A percentile compares a stretch with the other conserved stretches of the same genome.
Evolutionary conservation across 495 filamentous ascomycete genomes (phyloP).

Genomic region (Neurospora sublineolata): DNA sequence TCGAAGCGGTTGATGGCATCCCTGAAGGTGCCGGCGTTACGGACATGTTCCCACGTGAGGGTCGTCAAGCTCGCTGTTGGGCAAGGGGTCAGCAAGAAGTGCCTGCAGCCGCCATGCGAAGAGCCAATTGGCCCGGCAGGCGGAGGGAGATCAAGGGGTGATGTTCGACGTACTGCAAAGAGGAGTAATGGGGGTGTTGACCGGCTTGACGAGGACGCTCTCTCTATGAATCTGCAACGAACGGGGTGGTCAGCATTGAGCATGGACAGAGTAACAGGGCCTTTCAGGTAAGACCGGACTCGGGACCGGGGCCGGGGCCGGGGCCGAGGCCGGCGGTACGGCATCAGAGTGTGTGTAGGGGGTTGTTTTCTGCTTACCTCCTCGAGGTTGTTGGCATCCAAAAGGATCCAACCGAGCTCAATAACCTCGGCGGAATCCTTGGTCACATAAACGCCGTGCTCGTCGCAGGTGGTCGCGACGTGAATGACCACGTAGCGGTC

Average conservation of each 20-base stretch:
- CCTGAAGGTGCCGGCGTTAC: conserved; percentile 88
- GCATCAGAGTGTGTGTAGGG: background rate
- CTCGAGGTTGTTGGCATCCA: conserved; percentile 81
- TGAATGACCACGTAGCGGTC: conserved; percentile 96
- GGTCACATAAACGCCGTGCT: conserved; percentile 97
- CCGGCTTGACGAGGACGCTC: conserved; percentile 90
- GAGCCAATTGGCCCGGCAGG: conserved; percentile 5
- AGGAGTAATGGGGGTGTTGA: conserved; percentile 97
- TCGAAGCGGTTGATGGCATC: conserved; percentile 95
- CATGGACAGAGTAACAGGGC: background rate
- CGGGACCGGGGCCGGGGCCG: background rate
- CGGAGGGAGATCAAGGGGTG: conserved; percentile 5
- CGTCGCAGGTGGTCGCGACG: conserved; percentile 96
- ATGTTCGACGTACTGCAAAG: conserved; percentile 76
- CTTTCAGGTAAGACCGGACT: background rate
- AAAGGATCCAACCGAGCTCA: conserved; percentile 93
- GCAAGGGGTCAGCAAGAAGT: conserved; percentile 13
- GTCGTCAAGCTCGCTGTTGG: conserved; percentile 84
- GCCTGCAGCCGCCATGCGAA: background rate
- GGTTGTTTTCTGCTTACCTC: conserved; percentile 51
- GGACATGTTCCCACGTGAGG: conserved; percentile 96
- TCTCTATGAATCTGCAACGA: conserved; percentile 70
- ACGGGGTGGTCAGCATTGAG: conserved; percentile 7
- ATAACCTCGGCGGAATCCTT: conserved; percentile 99
- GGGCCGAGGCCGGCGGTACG: background rate